phyloP scores from a whole-genome alignment of 805 yeast genomes.

The Spathaspora passalidarum region DNA sequence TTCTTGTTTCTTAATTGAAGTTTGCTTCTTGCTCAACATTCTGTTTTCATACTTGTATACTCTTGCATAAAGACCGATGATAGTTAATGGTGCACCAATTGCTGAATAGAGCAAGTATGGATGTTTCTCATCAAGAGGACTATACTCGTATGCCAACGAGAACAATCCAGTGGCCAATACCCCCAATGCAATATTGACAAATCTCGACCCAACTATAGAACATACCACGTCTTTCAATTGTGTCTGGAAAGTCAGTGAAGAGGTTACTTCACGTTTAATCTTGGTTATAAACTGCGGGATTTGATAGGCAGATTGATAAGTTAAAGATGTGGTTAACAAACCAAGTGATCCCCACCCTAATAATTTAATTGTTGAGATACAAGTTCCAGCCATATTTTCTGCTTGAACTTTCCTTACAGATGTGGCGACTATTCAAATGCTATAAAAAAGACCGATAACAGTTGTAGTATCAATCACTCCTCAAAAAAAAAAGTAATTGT shows the following conservation, averaged over 20 bases:
- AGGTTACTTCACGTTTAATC: conserved; percentile 6
- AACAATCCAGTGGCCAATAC: conserved; percentile 50
- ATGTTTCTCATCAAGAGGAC: conserved; percentile 58
- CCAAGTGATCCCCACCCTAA: conserved; percentile 69
- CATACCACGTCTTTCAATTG: conserved; percentile 11
- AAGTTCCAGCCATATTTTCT: conserved; percentile 22
- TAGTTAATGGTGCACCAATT: conserved; percentile 47
- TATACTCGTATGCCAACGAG: conserved; percentile 51
- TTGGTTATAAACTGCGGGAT: conserved; percentile 26
- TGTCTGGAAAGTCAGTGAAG: not conserved
- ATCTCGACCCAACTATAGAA: conserved; percentile 20
- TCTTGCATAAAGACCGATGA: conserved; percentile 18
- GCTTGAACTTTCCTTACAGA: not conserved
- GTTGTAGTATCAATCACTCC: not conserved
- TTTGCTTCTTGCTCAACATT: conserved; percentile 10
- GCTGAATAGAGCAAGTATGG: conserved; percentile 71
- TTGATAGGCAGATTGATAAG: conserved; percentile 35
- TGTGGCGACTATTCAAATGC: not conserved
- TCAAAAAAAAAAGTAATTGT: not conserved
- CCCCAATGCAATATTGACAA: conserved; percentile 35
- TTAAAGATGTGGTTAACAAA: conserved; percentile 51
- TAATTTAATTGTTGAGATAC: conserved; percentile 49
- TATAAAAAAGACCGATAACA: not conserved
- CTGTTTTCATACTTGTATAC: conserved; percentile 16
- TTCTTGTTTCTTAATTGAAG: conserved; percentile 3